Evolutionary conservation across 257 asterid species (phyloP), one percentile per base, ranked within the genome.

Genomic region (Cruciata laevipes): DNA sequence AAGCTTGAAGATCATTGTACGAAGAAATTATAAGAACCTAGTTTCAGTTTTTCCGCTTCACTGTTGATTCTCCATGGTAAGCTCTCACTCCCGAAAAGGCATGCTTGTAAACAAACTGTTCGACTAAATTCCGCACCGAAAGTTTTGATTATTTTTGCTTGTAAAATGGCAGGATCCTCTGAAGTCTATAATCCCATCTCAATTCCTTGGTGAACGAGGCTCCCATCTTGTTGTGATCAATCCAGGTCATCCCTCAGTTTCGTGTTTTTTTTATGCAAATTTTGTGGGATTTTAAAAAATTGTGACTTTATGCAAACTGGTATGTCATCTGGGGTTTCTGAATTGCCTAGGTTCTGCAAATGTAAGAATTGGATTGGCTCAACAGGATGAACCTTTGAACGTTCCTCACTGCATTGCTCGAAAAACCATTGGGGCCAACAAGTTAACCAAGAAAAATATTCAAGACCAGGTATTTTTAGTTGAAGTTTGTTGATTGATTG

Each of bases 381-480:
- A 87, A 66, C 93, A 94, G 59, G 99, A 94, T 42, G 63, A 56
- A 55, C 97, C 97, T 11, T 61, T 84, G 59, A 83, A 77, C 63
- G 72, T 90, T 42, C 97, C 97, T 32, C 95, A 94, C 76, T 94
- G 97, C 82, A 88, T 94, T 70, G 88, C 99, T 27, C 78, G 96
- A 35, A 91, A 89, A 33, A 88, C 91, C 40, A 79, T 85, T 73
- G 68, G 24, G 10, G 23, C 44, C 56, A 66, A 59, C 60, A 89
- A 86, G 81, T 68, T 76, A 20, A 89, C 96, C 6, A 94, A 82
- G 72, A 82, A 76, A 80, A 83, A 81, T 81, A 92, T 88, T 77
- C 95, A 80, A 61, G 97, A 94, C 72, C 97, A 88, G 89, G 99
- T 94, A 32, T 49, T 21, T 17, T 3, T 42, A 21, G 47, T 18